phyloP scores from a whole-genome alignment of 768 basidiomycete genomes.

The Boletus insuetus region DNA sequence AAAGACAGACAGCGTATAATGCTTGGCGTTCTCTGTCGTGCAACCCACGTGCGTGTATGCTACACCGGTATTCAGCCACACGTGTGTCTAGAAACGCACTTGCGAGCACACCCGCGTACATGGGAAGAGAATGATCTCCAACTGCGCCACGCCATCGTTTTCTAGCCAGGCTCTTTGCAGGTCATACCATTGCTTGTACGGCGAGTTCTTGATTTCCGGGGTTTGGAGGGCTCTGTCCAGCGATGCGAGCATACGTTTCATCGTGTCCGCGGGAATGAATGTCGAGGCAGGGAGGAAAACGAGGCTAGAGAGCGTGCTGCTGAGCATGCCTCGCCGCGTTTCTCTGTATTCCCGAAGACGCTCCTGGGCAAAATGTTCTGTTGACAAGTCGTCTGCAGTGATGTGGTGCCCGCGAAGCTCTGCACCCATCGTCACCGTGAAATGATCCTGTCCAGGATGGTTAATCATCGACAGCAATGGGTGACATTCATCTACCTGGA shows the following conservation, averaged over 20 bases:
- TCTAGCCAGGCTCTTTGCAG: slow-evolving; percentile 16
- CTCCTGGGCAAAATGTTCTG: slow-evolving; percentile 4
- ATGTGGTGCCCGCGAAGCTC: slow-evolving; percentile 10
- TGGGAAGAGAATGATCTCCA: slow-evolving; percentile 16
- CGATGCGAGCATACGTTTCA: slow-evolving; percentile 4
- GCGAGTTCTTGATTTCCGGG: slow-evolving; percentile 10
- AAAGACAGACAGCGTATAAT: slow-evolving; percentile 8
- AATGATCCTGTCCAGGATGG: slow-evolving; percentile 9
- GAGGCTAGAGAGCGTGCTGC: slow-evolving; percentile 15
- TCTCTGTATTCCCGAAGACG: slow-evolving; percentile 10
- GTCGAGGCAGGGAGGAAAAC: slow-evolving; percentile 11
- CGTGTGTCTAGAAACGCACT: too few species aligned
- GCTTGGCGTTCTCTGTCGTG: slow-evolving; percentile 8
- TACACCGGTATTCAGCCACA: not conserved
- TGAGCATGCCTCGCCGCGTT: slow-evolving; percentile 9
- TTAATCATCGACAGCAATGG: slow-evolving; percentile 11
- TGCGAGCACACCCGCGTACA: not conserved
- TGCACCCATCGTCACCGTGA: slow-evolving; percentile 11
- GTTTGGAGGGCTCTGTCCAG: slow-evolving; percentile 6
- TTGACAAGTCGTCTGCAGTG: slow-evolving; percentile 14
- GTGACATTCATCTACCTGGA: too few species aligned
- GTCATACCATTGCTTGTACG: slow-evolving; percentile 11
- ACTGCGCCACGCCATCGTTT: slow-evolving; percentile 15
- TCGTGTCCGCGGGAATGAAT: slow-evolving; percentile 13
- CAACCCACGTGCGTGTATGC: slow-evolving; percentile 11